phyloP scores from a whole-genome alignment of 306 rosid genomes.

The Cicer chorassanicum region DNA sequence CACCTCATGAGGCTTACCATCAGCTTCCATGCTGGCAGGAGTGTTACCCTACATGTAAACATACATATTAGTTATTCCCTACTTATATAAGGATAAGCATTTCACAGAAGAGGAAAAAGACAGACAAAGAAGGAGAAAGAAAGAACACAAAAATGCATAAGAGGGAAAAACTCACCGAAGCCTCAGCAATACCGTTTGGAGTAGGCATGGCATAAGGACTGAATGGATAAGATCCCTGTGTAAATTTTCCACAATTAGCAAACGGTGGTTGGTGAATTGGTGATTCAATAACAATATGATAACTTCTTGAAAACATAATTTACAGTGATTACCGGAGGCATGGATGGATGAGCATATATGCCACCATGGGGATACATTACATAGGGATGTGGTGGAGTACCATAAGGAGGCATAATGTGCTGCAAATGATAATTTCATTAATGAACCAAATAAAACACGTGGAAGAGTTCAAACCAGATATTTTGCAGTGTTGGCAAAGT shows the following conservation, averaged over 20 bases:
- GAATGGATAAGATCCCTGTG: slow-evolving; percentile 95
- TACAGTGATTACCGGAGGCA: slow-evolving; percentile 80
- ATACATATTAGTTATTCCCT: slow-evolving; percentile 45
- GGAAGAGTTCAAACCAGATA: slow-evolving; percentile 34
- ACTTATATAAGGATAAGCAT: slow-evolving; percentile 40
- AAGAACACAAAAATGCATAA: slow-evolving; percentile 29
- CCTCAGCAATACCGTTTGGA: slow-evolving; percentile 89
- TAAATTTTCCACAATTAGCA: slow-evolving; percentile 7
- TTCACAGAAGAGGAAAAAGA: slow-evolving; percentile 19
- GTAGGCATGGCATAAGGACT: slow-evolving; percentile 94
- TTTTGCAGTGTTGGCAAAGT: slow-evolving; percentile 3
- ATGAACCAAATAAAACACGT: slow-evolving; percentile 30
- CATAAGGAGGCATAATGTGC: slow-evolving; percentile 99
- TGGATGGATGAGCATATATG: slow-evolving; percentile 96
- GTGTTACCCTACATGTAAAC: slow-evolving; percentile 77
- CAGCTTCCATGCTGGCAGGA: slow-evolving; percentile 79
- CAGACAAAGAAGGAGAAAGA: slow-evolving; percentile 22
- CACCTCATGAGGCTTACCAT: slow-evolving; percentile 80
- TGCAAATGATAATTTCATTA: slow-evolving; percentile 54
- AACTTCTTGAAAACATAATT: slow-evolving; percentile 44
- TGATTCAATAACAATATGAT: slow-evolving; percentile 40
- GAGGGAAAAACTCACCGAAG: slow-evolving; percentile 72
- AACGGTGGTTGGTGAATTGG: slow-evolving; percentile 30
- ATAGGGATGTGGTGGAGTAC: slow-evolving; percentile 96
- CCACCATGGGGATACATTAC: slow-evolving; percentile 99